Base-by-base conservation (phyloP, 139 green algal species). In the Tetradesmus obliquus region DNA sequence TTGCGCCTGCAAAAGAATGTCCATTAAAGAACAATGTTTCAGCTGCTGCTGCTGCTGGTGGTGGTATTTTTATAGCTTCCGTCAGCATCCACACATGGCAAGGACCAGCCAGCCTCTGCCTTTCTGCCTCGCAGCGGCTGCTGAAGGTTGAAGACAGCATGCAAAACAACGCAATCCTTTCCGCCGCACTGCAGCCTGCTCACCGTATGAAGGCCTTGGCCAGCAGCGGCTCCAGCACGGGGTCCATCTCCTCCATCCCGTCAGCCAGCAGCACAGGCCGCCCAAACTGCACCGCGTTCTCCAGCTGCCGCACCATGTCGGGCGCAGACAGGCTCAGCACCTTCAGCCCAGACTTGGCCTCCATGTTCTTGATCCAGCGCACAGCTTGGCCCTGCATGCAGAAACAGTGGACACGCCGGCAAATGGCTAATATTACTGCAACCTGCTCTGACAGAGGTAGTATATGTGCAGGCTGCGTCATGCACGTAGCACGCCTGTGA, bases 281-380 rank as follows among this genome's bases (percentile, higher is more conserved):
- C n/a, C 90, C 90, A 86, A 90, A 90, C 83, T 90, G 71, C 24
- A 92, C 90, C 53, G 90, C 90, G 17, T 32, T 76, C 82, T 90
- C 82, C 66, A 96, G 93, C 94, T 99, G 97, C 13, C 93, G 91
- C 91, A 95, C 96, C 58, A 96, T 95, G 94, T 98, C 97, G 8
- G 91, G n/a, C 93, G 96, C 97, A 86, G 95, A 87, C 45, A 97
- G 91, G 92, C 95, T 97, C 24, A 98, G 84, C 66, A 98, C 95
- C 74, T 95, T 95, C 66, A 98, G 94, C 12, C 94, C 93, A 57
- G 84, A 88, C 19, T 91, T 85, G 53, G 58, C 92, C 92, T 99
- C 96, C 97, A 98, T 98, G 93, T 96, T 97, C 91, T 97, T 93
- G 74, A 99, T 95, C 97, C 97, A 99, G 88, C 95, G 95, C 92